Base-by-base conservation (phyloP, 1,284 basidiomycete species). In the Xerocomus minutiporus region DNA sequence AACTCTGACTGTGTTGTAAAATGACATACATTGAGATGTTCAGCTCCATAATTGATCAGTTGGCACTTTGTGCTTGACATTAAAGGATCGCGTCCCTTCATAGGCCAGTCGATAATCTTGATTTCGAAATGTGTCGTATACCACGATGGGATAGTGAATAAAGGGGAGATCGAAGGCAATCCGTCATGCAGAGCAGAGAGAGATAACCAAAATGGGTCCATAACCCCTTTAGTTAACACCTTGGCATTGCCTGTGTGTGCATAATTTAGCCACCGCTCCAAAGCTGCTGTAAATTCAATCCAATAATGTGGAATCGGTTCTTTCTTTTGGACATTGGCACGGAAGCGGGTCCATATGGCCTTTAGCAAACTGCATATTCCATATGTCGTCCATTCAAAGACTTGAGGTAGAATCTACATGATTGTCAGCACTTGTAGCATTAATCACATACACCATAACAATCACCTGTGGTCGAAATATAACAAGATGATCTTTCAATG, bases 171-270 rank as follows among this genome's bases (percentile, higher is more conserved):
- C 1, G 28, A 40, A 11, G 46, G 36, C 2, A 55, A n/a, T 2
- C 52, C 52, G 34, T 55, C 46, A 25, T 55, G 40, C 1, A 48
- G 5, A 7, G 40, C 13, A 1, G 39, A 36, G 1, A 54, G 23
- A 0, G 51, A 52, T n/a, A 56, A 7, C 47, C 52, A 52, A 2
- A 54, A 23, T 17, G 50, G 53, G 23, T 56, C 49, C 55, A 57
- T 57, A 1, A 55, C 7, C 1, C 48, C 46, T 23, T 35, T 39
- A 1, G 41, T 43, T 4, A 57, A 13, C 1, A 57, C 56, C 8
- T 46, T 50, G 0, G 50, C 17, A 23, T 48, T 57, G 1, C 54
- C 54, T 1, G 39, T 56, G 29, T 51, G 52, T 2, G 8, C 26
- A 23, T 44, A 56, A 39, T 56, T 55, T 0, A 56, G 35, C 7